Evolutionary conservation across 768 basidiomycete genomes (phyloP), one percentile per base, ranked within the genome.

Genomic region (Mycena vitilis): DNA sequence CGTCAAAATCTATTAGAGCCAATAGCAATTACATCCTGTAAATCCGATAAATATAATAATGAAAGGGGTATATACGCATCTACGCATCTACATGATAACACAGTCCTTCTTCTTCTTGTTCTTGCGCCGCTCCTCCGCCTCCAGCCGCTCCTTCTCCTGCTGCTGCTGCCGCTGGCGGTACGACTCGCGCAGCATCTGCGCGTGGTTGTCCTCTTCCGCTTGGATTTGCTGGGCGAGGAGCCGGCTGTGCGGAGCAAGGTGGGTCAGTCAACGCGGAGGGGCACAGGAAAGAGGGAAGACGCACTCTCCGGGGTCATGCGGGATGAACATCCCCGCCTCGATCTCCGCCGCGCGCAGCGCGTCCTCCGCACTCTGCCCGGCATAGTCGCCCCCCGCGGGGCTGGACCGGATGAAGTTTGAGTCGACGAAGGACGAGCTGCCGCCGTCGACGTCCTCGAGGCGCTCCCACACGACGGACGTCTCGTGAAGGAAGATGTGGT

Each of bases 391-490:
- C 0, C 94, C 95, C 0, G 86, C 87, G 1, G 94, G 93, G 51
- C 81, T 88, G 10, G 91, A 81, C 13, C 77, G 81, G 42, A 85
- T 77, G 65, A 97, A 92, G 53, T 88, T 80, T 0, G 88, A 86
- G 75, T 96, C 95, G 23, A 92, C 92, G 74, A 95, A 97, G 7
- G 87, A 86, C 37, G 92, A 88, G 70, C 84, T 89, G 2, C 88
- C 85, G 1, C 94, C 94, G 67, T 97, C 95, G 37, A 96, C 86
- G 74, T 97, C 96, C 73, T 93, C 94, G 36, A 98, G 80, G 22
- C 91, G 88, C 79, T 98, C 96, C 96, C 96, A 98, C 4, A 96
- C 91, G 30, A 97, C 88, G 20, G 88, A 88, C 0, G 89, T 83
- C 76, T 97, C 95, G 64, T 87, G 78, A 3, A 90, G 79, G 77